Base-by-base conservation (phyloP, 2,329 filamentous ascomycete genomes). In the Stemphylium vesicarium region DNA sequence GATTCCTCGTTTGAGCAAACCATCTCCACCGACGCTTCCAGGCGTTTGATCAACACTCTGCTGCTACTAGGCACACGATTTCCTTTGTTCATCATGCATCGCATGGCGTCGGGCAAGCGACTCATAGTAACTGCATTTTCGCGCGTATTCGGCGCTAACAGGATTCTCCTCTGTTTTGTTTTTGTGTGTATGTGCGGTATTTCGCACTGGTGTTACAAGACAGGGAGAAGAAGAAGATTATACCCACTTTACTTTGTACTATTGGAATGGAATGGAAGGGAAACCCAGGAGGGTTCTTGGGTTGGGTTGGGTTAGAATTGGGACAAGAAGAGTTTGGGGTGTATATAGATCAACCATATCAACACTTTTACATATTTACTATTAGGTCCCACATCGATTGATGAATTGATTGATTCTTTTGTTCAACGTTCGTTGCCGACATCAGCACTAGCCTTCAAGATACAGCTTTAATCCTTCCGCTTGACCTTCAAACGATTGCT, bases 401-500 rank as follows among this genome's bases (percentile, higher is more conserved):
- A 26, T 26, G 24, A 26, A 29, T 29, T 2, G 26, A 10, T 29
- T 10, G 26, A 29, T 29, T 10, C 26, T 29, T 29, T 29, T 6
- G 24, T 8, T 26, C 2, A 9, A 26, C 7, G 26, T 29, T 11
- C 26, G 7, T 29, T 10, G 8, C 9, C 10, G 1, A 29, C 2
- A 29, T 29, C 2, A 10, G 8, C 22, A 48, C 10, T n/a, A 26
- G 29, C 49, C 29, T 31, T 60, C 54, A 11, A 62, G 54, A 13
- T 56, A 55, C 37, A 65, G 24, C 59, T 70, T 74, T 33, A 73
- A 46, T 6, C 65, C 71, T 40, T 59, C 36, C 13, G 56, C 69
- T 48, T 74, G 71, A 4, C 59, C 70, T 18, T 68, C 63, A 43
- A 74, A 73, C 3, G 57, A 59, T 18, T 60, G 20, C 44, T 72